phyloP scores from a whole-genome alignment of 768 basidiomycete species.

The Imleria badia region DNA sequence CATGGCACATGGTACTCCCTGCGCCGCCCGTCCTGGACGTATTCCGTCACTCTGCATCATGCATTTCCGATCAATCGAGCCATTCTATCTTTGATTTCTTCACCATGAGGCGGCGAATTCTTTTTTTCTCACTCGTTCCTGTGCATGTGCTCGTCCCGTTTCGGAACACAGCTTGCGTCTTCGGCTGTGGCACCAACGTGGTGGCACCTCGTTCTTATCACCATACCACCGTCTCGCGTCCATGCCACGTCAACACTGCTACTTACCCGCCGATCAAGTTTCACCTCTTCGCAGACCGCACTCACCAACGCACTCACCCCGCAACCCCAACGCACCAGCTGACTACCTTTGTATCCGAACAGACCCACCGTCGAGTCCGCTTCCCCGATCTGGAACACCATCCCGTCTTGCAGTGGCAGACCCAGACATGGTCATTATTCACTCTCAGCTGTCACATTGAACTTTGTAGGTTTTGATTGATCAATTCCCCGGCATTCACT shows the following conservation, averaged over 20 bases:
- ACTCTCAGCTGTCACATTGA: conserved; percentile 1
- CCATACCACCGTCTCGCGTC: too few species aligned
- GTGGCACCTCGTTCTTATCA: neutral
- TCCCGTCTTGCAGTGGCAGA: too few species aligned
- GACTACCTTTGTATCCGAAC: too few species aligned
- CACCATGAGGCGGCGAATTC: neutral
- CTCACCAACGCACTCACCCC: too few species aligned
- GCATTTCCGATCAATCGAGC: conserved; percentile 2
- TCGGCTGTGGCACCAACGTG: neutral
- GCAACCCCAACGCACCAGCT: too few species aligned
- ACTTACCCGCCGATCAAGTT: too few species aligned
- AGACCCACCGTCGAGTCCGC: too few species aligned
- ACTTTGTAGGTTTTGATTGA: neutral
- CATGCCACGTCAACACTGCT: too few species aligned
- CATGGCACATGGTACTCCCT: neutral
- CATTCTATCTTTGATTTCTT: conserved; percentile 2
- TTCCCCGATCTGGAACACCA: too few species aligned
- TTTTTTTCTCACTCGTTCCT: neutral
- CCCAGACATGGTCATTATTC: too few species aligned
- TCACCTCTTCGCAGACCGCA: too few species aligned
- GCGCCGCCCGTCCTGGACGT: neutral
- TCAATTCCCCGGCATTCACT: neutral
- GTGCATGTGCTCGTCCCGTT: conserved; percentile 8
- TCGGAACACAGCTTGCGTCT: neutral
- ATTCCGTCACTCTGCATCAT: neutral